Evolutionary conservation across 208 protist species (phyloP), one percentile per base, ranked within the genome.

Genomic region (Crithidia brevicula): DNA sequence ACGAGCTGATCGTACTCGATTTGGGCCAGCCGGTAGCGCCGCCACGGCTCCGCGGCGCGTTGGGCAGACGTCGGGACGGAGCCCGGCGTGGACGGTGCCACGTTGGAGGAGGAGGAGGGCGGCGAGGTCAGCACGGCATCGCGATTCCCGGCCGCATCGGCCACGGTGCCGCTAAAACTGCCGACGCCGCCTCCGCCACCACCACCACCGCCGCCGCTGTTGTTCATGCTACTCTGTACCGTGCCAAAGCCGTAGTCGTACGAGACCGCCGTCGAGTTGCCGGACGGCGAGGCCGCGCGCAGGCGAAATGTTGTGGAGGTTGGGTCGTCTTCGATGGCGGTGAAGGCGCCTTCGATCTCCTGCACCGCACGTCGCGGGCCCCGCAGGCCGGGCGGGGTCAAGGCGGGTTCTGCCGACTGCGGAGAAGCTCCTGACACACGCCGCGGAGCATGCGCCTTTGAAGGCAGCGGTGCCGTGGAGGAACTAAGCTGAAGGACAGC

Each of bases 1-100:
- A 93, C 80, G 20, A 93, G 83, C 27, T 92, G 78, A 53, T 96
- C 88, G 58, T 92, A 90, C 77, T 96, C 88, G 1, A 91, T 67
- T 68, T 92, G 91, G 16, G 72, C 59, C 15, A 93, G 72, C 25
- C 72, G 75, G 66, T 90, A 93, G 20, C 57, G 65, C 34, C 25
- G 53, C 89, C 86, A 92, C 7, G 79, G 86, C 22, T 63, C 51
- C 1, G 64, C 52, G 4, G 36, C 0, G 20, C 40, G 50, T 3
- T 63, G 25, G 10, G 56, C 27, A 13, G 58, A 36, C 13, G 49
- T 7, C 3, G 54, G 30, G 33, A 1, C 64, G 49, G 33, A 85
- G 59, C 1, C 80, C 28, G 4, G 51, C 27, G 54, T 77, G 75
- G 10, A 47, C 52, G 1, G 65, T 18, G 16, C 42, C 6, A 11